These are phyloP conservation scores for Mycena latifolia DNA, from an alignment of 768 basidiomycete species.

Conservation along the genomic window DNA sequence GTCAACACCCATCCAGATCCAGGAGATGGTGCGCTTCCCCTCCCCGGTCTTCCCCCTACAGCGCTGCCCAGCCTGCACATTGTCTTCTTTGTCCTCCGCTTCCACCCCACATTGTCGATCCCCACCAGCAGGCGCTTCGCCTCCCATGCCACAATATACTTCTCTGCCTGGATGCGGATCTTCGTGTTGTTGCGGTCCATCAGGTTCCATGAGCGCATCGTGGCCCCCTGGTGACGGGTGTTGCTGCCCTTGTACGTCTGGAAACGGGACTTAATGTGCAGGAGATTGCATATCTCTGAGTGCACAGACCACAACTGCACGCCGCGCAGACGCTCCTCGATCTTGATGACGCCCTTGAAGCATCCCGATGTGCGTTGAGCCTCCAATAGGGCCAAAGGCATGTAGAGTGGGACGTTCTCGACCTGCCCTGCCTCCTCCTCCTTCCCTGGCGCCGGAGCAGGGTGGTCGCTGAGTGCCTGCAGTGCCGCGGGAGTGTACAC, in stretches of 20 bases:
- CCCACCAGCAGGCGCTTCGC: conserved; percentile 1
- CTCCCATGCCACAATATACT: conserved; percentile 9
- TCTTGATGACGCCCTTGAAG: background rate
- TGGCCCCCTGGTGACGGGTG: background rate
- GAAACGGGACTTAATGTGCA: conserved; percentile 11
- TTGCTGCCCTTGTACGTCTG: background rate
- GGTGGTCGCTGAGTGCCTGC: background rate
- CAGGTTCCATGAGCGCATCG: background rate
- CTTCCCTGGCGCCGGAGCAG: background rate
- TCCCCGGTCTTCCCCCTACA: background rate
- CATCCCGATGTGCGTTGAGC: conserved; percentile 1
- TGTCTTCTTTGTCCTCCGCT: background rate
- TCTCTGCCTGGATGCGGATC: conserved; percentile 1
- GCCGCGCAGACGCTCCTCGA: conserved; percentile 8
- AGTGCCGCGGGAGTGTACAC: conserved; percentile 20
- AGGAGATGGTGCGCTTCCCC: background rate
- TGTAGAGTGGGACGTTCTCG: conserved; percentile 3
- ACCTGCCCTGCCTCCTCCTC: background rate
- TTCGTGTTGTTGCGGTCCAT: conserved; percentile 7
- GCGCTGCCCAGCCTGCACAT: background rate
- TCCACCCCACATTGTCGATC: background rate
- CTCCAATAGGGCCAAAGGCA: background rate
- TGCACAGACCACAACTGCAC: conserved; percentile 12
- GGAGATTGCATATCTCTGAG: background rate
- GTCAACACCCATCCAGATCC: conserved; percentile 15